Evolutionary conservation across 495 filamentous ascomycete species (phyloP).

Genomic region (Wilcoxina mikolae): DNA sequence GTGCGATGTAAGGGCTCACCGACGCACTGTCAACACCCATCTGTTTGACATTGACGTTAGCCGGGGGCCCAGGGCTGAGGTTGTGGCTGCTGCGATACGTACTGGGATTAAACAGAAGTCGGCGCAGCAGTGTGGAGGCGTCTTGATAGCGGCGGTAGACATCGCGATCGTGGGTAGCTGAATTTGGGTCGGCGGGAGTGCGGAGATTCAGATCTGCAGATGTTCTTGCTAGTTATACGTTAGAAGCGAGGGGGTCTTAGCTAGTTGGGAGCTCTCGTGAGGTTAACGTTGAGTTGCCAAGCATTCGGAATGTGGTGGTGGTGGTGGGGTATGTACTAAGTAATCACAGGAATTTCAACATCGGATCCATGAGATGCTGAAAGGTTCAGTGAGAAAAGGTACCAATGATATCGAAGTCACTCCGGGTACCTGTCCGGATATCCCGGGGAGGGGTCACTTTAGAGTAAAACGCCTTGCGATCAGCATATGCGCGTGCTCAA

Average conservation of each 20-base stretch:
- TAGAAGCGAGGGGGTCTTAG: neutral
- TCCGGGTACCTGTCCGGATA: too few species aligned
- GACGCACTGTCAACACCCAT: constrained; percentile 70
- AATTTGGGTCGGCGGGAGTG: neutral
- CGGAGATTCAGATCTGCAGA: neutral
- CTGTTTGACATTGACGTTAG: constrained; percentile 32
- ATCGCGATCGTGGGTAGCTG: neutral
- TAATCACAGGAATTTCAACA: too few species aligned
- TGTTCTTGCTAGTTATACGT: neutral
- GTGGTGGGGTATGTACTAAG: neutral
- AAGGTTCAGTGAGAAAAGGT: too few species aligned
- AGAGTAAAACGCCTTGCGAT: too few species aligned
- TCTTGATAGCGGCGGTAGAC: constrained; percentile 34
- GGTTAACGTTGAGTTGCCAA: neutral
- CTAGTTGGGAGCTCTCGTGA: neutral
- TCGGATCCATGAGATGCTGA: too few species aligned
- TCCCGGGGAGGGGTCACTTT: too few species aligned
- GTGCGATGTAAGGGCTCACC: constrained; percentile 73
- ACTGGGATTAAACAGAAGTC: constrained; percentile 80
- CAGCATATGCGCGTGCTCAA: too few species aligned
- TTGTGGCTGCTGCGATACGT: constrained; percentile 18
- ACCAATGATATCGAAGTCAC: too few species aligned
- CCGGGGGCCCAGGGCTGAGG: neutral
- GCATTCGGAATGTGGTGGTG: neutral
- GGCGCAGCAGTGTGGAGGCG: constrained; percentile 52